These are phyloP conservation scores for Penicillium frequentans DNA, from an alignment of 2,329 filamentous ascomycete genomes.

Conservation along the genomic window DNA sequence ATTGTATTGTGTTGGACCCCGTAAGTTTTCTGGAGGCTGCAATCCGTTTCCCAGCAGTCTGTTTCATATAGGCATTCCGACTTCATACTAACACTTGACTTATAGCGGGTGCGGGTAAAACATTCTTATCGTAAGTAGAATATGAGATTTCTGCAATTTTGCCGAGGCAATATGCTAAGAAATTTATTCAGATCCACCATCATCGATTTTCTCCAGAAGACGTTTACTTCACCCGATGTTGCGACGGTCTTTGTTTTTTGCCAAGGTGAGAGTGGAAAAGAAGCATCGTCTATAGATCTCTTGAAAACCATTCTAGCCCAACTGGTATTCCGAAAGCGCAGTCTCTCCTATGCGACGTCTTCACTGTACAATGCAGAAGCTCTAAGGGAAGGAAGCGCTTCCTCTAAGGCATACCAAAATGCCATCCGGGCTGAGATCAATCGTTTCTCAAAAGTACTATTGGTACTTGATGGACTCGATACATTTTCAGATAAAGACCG, in stretches of 20 bases:
- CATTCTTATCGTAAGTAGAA: conserved; percentile 34
- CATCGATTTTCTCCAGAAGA: conserved; percentile 28
- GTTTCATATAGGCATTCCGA: no score
- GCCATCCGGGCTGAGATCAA: conserved; percentile 34
- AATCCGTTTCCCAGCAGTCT: no score
- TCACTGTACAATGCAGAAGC: no score
- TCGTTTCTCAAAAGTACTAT: conserved; percentile 29
- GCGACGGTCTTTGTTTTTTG: conserved; percentile 30
- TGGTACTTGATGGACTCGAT: conserved; percentile 34
- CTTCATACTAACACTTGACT: no score
- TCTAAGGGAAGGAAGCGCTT: conserved; percentile 18
- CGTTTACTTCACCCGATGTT: conserved; percentile 31
- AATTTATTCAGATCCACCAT: conserved; percentile 28
- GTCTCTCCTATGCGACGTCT: conserved; percentile 22
- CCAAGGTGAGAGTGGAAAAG: conserved; percentile 25
- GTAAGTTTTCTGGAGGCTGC: no score
- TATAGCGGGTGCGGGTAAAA: conserved; percentile 33
- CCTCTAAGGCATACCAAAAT: conserved; percentile 32
- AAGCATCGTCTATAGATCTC: conserved; percentile 19
- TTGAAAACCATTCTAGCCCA: conserved; percentile 30
- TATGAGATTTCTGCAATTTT: no score
- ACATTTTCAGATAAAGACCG: conserved; percentile 30
- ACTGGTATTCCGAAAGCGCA: conserved; percentile 30
- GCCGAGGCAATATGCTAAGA: no score
- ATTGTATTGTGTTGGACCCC: conserved; percentile 28